Evolutionary conservation across 768 basidiomycete species (phyloP).

Genomic region (Dacryopinax spathularia): DNA sequence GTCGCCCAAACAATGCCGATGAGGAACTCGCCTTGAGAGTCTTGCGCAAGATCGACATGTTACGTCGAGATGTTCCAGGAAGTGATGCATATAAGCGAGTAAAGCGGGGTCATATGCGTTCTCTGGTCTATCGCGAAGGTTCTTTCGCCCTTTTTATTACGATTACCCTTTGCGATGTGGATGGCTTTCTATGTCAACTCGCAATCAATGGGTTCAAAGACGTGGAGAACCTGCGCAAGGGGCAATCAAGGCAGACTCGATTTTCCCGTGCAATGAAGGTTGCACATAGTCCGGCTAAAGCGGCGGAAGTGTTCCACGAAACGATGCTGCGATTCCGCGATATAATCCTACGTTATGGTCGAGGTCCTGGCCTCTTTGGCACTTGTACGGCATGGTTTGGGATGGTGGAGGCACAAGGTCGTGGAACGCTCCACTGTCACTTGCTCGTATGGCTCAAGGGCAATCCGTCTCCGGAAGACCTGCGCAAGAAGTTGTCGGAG

Average conservation of each 20-base stretch:
- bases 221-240: conserved; percentile 23
- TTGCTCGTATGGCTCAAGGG: conserved; percentile 31
- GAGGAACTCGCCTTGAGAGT: conserved; percentile 22
- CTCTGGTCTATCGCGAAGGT: conserved; percentile 24
- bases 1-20: conserved; percentile 14
- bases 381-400: conserved; percentile 27
- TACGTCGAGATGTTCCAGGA: conserved; percentile 17
- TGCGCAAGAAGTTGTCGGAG: conserved; percentile 12
- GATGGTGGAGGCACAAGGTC: conserved; percentile 29
- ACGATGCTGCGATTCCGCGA: conserved; percentile 28
- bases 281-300: conserved; percentile 29
- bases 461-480: conserved; percentile 22
- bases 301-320: conserved; percentile 31
- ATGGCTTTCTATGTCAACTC: conserved; percentile 31
- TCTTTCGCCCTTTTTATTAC: conserved; percentile 33
- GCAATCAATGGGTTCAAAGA: conserved; percentile 27
- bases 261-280: conserved; percentile 23
- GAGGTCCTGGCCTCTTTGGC: conserved; percentile 25
- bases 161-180: conserved; percentile 33
- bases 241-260: background rate
- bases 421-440: conserved; percentile 31
- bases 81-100: conserved; percentile 19
- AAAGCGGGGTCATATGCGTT: conserved; percentile 29
- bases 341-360: conserved; percentile 18
- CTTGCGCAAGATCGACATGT: conserved; percentile 16